Base-by-base conservation (phyloP, 2,329 filamentous ascomycete genomes). In the Ustilaginoidea virens region DNA sequence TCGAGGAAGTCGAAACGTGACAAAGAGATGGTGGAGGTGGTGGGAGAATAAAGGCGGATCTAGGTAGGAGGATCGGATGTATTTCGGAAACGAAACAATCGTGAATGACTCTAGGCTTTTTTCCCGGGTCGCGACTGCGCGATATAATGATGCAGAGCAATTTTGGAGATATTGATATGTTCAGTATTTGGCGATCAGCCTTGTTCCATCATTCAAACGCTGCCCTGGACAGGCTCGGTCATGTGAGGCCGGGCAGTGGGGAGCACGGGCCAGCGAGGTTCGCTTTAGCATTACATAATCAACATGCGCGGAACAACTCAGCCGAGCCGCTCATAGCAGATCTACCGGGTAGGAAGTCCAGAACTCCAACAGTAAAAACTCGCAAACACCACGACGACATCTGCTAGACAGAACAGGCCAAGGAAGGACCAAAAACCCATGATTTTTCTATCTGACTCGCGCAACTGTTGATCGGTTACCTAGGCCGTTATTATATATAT, bases 221-320 rank as follows among this genome's bases (percentile, higher is more conserved):
- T 18, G 23, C 28, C 17, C 31, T 29, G 34, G 33, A 34, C 35
- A 38, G 34, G 34, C 34, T 25, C 35, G 44, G 44, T 52, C 48
- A 51, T 49, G 44, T 50, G 48, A 50, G 40, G 31, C 21, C n/a
- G n/a, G n/a, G n/a, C n/a, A n/a, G n/a, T 26, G 17, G 18, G 17
- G 35, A 31, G 48, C 46, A 48, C 42, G 39, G 40, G 33, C 41
- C 41, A 38, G 7, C 32, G 33, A 32, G 21, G 13, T 23, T 22
- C 22, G 15, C 17, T 28, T 31, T 6, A 9, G 19, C 11, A 18
- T 33, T 33, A 33, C 14, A 24, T 33, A 33, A 33, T 29, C 27
- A 14, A 12, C 2, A 10, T n/a, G n/a, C n/a, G n/a, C n/a, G n/a
- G n/a, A n/a, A n/a, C n/a, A n/a, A n/a, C n/a, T n/a, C n/a, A n/a